A percentile compares a stretch with the other conserved stretches of the same genome.
These are phyloP conservation scores for Fraxinus latifolia DNA, from an alignment of 305 asterid species.

Conservation along the genomic window DNA sequence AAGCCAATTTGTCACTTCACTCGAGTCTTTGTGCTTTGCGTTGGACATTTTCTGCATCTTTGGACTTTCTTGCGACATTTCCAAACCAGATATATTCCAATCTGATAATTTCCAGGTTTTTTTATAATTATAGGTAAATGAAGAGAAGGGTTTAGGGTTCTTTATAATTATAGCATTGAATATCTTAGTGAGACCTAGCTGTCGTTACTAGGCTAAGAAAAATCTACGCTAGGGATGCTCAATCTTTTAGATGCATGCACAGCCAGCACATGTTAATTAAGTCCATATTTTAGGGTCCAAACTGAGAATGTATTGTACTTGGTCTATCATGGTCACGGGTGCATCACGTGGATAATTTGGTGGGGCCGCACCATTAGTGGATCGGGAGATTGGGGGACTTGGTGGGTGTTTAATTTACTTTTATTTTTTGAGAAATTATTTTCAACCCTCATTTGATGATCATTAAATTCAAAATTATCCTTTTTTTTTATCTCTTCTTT, in stretches of 20 bases:
- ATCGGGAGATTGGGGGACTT: not conserved
- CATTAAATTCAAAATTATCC: too few species aligned
- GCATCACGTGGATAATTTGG: not conserved
- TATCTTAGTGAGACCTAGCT: not conserved
- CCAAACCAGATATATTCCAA: conserved; percentile 27
- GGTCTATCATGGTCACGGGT: not conserved
- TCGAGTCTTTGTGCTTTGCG: conserved; percentile 32
- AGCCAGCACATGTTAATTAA: not conserved
- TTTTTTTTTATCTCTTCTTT: too few species aligned
- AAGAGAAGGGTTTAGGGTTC: not conserved
- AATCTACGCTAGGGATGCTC: not conserved
- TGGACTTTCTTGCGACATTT: not conserved
- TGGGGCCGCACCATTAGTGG: not conserved
- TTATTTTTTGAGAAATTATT: not conserved
- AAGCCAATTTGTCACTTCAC: conserved; percentile 46
- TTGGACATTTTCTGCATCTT: conserved; percentile 26
- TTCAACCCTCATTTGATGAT: not conserved
- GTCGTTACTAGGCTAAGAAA: not conserved
- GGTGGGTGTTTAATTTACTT: not conserved
- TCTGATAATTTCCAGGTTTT: not conserved
- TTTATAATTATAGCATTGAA: not conserved
- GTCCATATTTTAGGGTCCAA: not conserved
- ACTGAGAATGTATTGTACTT: not conserved
- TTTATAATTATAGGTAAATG: not conserved
- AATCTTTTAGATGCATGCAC: not conserved